Evolutionary conservation across 225 moss, liverwort and hornwort genomes (phyloP).

Genomic region (Ulota crispa): DNA sequence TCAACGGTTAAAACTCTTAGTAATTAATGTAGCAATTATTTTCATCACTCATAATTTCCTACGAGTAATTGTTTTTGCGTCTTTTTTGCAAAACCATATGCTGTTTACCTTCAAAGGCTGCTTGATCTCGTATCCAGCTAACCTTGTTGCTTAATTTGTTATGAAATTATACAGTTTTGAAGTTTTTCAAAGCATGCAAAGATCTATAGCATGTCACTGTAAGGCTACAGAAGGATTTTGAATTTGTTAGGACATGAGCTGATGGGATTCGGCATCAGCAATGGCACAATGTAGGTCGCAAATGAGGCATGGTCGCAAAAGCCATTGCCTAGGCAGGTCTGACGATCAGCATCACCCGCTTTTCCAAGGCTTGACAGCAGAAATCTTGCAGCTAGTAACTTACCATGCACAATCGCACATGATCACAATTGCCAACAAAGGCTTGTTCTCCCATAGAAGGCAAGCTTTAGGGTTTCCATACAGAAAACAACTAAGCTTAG

Average conservation of each 20-base stretch:
- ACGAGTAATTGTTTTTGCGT: neutral
- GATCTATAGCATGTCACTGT: accelerated
- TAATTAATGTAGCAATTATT: neutral
- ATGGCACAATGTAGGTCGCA: no score
- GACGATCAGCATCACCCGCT: no score
- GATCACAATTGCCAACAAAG: slow-evolving; percentile 71
- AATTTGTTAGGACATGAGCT: no score
- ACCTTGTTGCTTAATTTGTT: neutral
- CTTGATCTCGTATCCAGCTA: neutral
- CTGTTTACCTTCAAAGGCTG: neutral
- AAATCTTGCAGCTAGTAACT: slow-evolving; percentile 69
- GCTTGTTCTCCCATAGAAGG: slow-evolving; percentile 60
- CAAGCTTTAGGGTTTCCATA: slow-evolving; percentile 71
- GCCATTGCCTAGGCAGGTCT: no score
- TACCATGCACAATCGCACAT: slow-evolving; percentile 85
- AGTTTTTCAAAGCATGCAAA: neutral
- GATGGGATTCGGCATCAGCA: no score
- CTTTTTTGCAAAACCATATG: neutral
- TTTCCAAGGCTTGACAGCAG: slow-evolving; percentile 63
- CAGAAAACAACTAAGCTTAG: slow-evolving; percentile 60
- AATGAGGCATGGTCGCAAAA: no score
- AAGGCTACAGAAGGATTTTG: no score
- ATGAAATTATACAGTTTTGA: neutral
- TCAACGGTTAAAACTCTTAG: neutral
- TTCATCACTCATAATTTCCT: neutral